Percentiles rank a stretch among this genome's conserved stretches.
These are phyloP conservation scores for Fusarium pseudonygamai DNA, from an alignment of 2,329 filamentous ascomycete genomes.

Conservation along the genomic window DNA sequence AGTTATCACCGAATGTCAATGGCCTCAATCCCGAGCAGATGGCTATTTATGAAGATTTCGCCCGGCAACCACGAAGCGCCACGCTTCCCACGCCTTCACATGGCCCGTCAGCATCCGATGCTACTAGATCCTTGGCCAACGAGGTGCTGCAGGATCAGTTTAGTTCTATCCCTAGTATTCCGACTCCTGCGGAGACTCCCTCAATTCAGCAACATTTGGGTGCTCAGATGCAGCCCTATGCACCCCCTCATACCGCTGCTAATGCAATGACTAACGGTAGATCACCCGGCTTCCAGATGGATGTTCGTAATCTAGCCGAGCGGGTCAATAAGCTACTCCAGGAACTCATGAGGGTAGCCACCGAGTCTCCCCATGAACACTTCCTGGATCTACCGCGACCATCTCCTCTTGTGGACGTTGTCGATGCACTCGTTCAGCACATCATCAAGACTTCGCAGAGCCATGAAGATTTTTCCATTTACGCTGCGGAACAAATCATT, in stretches of 20 bases:
- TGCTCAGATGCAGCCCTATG: slow-evolving; percentile 65
- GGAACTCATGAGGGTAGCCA: slow-evolving; percentile 65
- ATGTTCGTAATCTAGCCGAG: slow-evolving; percentile 62
- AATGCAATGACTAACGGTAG: slow-evolving; percentile 61
- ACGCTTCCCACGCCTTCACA: slow-evolving; percentile 65
- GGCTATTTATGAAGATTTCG: slow-evolving; percentile 97
- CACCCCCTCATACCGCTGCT: slow-evolving; percentile 58
- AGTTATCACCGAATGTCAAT: slow-evolving; percentile 73
- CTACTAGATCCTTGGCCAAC: slow-evolving; percentile 69
- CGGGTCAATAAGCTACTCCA: slow-evolving; percentile 66
- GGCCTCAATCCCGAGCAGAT: slow-evolving; percentile 92
- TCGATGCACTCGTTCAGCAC: slow-evolving; percentile 69
- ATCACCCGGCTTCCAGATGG: slow-evolving; percentile 57
- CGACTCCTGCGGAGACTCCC: slow-evolving; percentile 69
- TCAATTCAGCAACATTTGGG: slow-evolving; percentile 61
- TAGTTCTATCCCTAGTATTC: slow-evolving; percentile 63
- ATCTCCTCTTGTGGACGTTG: slow-evolving; percentile 68
- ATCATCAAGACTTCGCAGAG: slow-evolving; percentile 71
- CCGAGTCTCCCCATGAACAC: slow-evolving; percentile 66
- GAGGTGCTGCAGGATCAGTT: slow-evolving; percentile 72
- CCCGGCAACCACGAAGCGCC: slow-evolving; percentile 78
- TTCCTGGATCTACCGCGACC: slow-evolving; percentile 67
- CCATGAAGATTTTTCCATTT: slow-evolving; percentile 68
- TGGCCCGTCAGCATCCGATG: slow-evolving; percentile 66
- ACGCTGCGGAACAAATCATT: slow-evolving; percentile 68